Evolutionary conservation across 768 basidiomycete genomes (phyloP).

Genomic region (Boletus sp.): DNA sequence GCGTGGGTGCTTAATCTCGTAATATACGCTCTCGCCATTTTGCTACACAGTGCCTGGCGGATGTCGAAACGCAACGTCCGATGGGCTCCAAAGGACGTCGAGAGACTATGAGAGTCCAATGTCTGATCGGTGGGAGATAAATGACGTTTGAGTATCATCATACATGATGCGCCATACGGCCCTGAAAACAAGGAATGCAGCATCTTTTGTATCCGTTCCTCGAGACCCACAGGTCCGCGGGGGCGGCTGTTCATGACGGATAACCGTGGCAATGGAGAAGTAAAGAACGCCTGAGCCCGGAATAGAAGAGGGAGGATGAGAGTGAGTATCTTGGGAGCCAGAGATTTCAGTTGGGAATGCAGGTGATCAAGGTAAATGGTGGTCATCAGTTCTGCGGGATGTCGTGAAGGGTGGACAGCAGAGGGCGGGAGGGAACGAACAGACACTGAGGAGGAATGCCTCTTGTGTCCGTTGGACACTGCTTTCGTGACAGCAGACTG

Average conservation of each 20-base stretch:
- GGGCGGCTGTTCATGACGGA: slow-evolving; percentile 46
- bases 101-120: slow-evolving; percentile 26
- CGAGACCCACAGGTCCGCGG: slow-evolving; percentile 36
- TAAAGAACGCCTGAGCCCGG: slow-evolving; percentile 62
- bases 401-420: slow-evolving; percentile 35
- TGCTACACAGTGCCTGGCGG: slow-evolving; percentile 56
- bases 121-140: slow-evolving; percentile 41
- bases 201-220: slow-evolving; percentile 57
- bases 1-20: slow-evolving; percentile 48
- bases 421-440: slow-evolving; percentile 40
- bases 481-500: slow-evolving; percentile 23
- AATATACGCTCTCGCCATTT: slow-evolving; percentile 69
- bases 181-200: slow-evolving; percentile 60
- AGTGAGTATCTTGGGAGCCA: slow-evolving; percentile 53
- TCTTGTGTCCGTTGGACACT: slow-evolving; percentile 44
- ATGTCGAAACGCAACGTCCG: slow-evolving; percentile 64
- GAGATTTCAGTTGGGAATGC: slow-evolving; percentile 54
- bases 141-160: slow-evolving; percentile 57
- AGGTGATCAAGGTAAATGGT: slow-evolving; percentile 65
- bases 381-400: slow-evolving; percentile 63
- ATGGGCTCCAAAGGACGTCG: slow-evolving; percentile 55
- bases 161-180: slow-evolving; percentile 63
- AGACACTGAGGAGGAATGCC: slow-evolving; percentile 63
- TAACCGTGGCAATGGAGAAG: slow-evolving; percentile 66
- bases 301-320: slow-evolving; percentile 72